phyloP scores from a whole-genome alignment of 2,329 filamentous ascomycete genomes.

The Biscogniauxia marginata region DNA sequence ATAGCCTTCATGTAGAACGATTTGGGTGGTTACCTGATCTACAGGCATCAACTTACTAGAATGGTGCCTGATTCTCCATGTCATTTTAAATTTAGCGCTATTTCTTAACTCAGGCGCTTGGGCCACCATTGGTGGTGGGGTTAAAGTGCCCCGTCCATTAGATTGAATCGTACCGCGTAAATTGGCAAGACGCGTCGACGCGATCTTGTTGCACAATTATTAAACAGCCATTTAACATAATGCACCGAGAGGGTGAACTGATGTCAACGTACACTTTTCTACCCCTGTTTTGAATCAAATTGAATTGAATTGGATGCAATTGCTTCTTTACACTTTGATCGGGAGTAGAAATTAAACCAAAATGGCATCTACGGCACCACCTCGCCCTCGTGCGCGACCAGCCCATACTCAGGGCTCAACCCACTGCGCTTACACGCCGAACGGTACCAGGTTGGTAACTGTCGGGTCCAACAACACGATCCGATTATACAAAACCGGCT shows the following conservation, averaged over 20 bases:
- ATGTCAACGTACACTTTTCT: not conserved
- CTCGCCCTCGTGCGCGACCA: conserved; percentile 62
- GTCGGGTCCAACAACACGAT: conserved; percentile 93
- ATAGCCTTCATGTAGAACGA: too few species aligned
- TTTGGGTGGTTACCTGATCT: too few species aligned
- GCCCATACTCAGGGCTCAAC: conserved; percentile 83
- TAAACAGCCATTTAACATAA: too few species aligned
- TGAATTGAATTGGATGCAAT: conserved; percentile 1
- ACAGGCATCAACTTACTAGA: too few species aligned
- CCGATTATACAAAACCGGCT: conserved; percentile 87
- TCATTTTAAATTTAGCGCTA: not conserved
- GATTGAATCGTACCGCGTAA: not conserved
- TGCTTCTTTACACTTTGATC: not conserved
- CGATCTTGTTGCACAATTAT: conserved; percentile 9
- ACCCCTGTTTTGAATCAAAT: not conserved
- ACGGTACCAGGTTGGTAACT: conserved; percentile 83
- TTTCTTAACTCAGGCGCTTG: not conserved
- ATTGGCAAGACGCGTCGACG: conserved; percentile 1
- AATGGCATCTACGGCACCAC: conserved; percentile 42
- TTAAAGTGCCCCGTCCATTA: not conserved
- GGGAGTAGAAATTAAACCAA: conserved; percentile 1
- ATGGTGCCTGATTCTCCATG: too few species aligned
- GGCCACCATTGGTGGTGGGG: not conserved
- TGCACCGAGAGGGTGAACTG: not conserved
- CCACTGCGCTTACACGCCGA: conserved; percentile 83